A percentile compares a stretch with the other conserved stretches of the same genome.
Evolutionary conservation across 192 early-diverging fungal genomes (phyloP).

Genomic region (Backusella psychrophila): DNA sequence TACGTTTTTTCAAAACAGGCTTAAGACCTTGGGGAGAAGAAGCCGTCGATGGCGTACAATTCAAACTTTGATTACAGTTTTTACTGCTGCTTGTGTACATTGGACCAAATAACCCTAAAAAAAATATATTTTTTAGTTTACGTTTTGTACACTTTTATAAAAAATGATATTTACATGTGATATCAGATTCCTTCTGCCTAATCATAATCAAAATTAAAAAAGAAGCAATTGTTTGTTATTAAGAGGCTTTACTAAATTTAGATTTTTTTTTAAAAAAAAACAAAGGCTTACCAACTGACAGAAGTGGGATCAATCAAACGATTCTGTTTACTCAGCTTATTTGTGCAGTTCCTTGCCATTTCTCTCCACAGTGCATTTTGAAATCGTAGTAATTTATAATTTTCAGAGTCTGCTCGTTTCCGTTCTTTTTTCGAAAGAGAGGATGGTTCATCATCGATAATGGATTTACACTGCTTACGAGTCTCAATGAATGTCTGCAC

Average conservation of each 20-base stretch:
- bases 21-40: constrained; percentile 13
- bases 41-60: background rate
- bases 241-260: background rate
- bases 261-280: background rate
- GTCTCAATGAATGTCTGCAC: constrained; percentile 18
- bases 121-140: background rate
- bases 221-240: background rate
- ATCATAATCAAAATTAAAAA: constrained; percentile 4
- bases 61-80: background rate
- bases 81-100: constrained; percentile 12
- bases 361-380: constrained; percentile 46
- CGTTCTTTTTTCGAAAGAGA: background rate
- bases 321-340: constrained; percentile 7
- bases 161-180: constrained; percentile 31
- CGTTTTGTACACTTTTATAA: background rate
- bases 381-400: constrained; percentile 23
- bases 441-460: background rate
- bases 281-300: constrained; percentile 35
- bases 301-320: constrained; percentile 23
- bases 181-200: constrained; percentile 44
- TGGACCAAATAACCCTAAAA: constrained; percentile 25
- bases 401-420: constrained; percentile 15
- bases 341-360: constrained; percentile 30
- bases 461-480: constrained; percentile 11
- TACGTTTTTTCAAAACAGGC: constrained; percentile 19